These are phyloP conservation scores for Diaporthe ilicicola DNA, from an alignment of 2,329 filamentous ascomycete genomes.

Conservation along the genomic window DNA sequence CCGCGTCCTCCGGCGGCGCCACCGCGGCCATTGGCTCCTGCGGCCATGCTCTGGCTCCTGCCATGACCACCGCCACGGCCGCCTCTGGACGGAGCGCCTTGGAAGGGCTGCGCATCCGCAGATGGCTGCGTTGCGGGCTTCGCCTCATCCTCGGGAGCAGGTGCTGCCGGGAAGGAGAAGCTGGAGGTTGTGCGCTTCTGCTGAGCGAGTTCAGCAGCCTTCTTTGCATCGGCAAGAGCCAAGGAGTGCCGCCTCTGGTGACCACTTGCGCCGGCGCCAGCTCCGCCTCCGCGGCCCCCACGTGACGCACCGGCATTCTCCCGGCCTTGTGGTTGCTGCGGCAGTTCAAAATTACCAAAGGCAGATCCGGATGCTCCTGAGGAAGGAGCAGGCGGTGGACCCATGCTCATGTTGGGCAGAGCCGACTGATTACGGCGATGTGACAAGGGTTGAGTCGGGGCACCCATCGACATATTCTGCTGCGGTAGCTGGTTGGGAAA, in stretches of 20 bases:
- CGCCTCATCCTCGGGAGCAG: conserved; percentile 64
- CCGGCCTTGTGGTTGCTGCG: conserved; percentile 64
- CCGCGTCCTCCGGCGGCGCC: conserved; percentile 75
- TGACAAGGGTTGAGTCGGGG: conserved; percentile 79
- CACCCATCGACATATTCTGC: conserved; percentile 77
- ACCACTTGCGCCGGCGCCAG: conserved; percentile 70
- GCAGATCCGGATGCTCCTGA: conserved; percentile 82
- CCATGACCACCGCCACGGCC: conserved; percentile 69
- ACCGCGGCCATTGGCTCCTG: conserved; percentile 65
- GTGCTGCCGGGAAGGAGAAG: conserved; percentile 91
- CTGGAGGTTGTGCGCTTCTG: conserved; percentile 94
- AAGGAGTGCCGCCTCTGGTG: conserved; percentile 95
- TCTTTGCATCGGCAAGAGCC: conserved; percentile 94
- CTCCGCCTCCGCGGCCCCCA: conserved; percentile 74
- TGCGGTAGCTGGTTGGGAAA: conserved; percentile 82
- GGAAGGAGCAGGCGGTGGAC: conserved; percentile 87
- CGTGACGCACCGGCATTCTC: conserved; percentile 72
- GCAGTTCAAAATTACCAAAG: conserved; percentile 81
- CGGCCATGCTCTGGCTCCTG: conserved; percentile 92
- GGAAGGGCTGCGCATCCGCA: conserved; percentile 50
- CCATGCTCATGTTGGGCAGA: conserved; percentile 90
- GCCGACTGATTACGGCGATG: conserved; percentile 99
- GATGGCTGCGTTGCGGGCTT: conserved; percentile 45
- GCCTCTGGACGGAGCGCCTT: conserved; percentile 57
- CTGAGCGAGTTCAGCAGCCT: conserved; percentile 94